Conservation (phyloP, 2,329 filamentous ascomycete genomes). For the Microcera coccophila region DNA sequence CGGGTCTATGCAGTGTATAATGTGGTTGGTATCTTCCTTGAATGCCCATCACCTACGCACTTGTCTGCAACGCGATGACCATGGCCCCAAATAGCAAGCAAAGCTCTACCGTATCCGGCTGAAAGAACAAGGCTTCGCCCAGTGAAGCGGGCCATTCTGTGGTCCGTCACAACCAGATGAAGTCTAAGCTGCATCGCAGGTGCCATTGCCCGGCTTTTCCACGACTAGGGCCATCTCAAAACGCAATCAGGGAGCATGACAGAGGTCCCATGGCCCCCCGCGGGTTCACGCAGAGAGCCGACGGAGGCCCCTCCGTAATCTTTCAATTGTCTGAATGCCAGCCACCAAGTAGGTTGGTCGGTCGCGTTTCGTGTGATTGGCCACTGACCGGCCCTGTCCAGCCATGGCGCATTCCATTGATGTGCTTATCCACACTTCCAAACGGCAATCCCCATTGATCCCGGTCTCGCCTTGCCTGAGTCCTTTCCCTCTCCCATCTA, state of each 20-base stretch:
- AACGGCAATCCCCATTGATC: neutral
- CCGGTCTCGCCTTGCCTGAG: neutral
- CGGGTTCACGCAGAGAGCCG: conserved; percentile 17
- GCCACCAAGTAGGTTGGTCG: conserved; percentile 8
- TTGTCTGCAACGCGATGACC: conserved; percentile 19
- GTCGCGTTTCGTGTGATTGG: conserved; percentile 16
- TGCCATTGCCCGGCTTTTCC: conserved; percentile 21
- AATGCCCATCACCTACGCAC: conserved; percentile 10
- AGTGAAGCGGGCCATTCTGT: conserved; percentile 21
- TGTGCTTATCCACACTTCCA: conserved; percentile 8
- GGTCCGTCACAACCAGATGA: conserved; percentile 16
- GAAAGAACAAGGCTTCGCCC: conserved; percentile 15
- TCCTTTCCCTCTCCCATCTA: too few relatives aligned
- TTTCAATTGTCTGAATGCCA: conserved; percentile 21
- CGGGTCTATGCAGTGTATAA: conserved; percentile 18
- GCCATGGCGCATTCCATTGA: conserved; percentile 27
- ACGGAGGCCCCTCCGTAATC: conserved; percentile 20
- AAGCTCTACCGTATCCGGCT: conserved; percentile 15
- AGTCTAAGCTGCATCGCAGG: conserved; percentile 26
- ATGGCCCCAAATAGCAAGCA: conserved; percentile 28
- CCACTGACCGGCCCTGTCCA: conserved; percentile 17
- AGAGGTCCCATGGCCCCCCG: conserved; percentile 5
- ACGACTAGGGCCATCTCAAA: conserved; percentile 16
- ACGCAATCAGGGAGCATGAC: conserved; percentile 8
- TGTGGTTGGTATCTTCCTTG: conserved; percentile 9